Evolutionary conservation across 768 basidiomycete species (phyloP), one percentile per base, ranked within the genome.

Genomic region (Erythrobasidium yunnanense): DNA sequence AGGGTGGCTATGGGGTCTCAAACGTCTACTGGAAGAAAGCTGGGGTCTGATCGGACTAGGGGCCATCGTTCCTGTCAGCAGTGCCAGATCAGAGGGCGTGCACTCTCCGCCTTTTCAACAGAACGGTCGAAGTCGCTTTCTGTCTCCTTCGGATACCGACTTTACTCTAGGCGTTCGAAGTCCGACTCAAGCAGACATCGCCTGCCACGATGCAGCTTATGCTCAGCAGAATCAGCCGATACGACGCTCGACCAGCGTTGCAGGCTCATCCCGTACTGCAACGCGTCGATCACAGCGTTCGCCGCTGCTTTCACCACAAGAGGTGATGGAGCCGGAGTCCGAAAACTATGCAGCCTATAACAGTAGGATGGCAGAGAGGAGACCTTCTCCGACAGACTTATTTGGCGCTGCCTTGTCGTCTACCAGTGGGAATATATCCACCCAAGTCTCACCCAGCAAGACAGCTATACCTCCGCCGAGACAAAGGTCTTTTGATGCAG

Each of bases 1-100:
- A 29, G 80, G 82, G n/a, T 96, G 88, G 88, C 72, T 90, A 17
- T 95, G 90, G 90, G 88, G 87, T 54, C 83, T 90, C 74, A 86
- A 85, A 70, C 84, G 87, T 51, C 82, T 86, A 22, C 74, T 90
- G 23, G 85, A 92, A 71, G 84, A 85, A 35, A 79, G 83, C 7
- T 93, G 90, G 91, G 87, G 85, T n/a, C 42, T 68, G 17, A 38
- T 54, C 22, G 62, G 67, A 23, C 49, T 63, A 17, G 60, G 60
- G 29, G 13, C 29, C 11, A 30, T 46, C 32, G 52, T 27, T 4
- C 25, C 22, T 7, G n/a, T 46, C 17, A n/a, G n/a, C 38, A 42
- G 38, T 42, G 38, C 11, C 11, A 11, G 38, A 42, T n/a, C 38
- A 42, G 38, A 11, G 11, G 11, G 38, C 11, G 38, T n/a, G n/a